These are phyloP conservation scores for Phytophthora sp. DNA, from an alignment of 352 stramenopile genomes.

Conservation along the genomic window DNA sequence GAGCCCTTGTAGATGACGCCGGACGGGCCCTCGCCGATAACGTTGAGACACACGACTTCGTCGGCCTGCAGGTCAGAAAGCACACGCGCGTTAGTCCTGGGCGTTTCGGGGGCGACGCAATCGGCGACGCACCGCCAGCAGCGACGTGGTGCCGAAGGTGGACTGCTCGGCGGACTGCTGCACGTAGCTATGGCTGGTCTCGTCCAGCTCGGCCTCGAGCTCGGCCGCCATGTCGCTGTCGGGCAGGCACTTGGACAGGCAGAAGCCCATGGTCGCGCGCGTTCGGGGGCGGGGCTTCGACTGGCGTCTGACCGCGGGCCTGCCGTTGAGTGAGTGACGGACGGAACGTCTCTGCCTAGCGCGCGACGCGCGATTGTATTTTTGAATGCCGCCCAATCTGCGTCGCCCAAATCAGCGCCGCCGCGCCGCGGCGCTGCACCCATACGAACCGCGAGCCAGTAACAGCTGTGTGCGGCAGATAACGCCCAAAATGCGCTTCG, in stretches of 20 bases:
- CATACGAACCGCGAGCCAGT: constrained; percentile 4
- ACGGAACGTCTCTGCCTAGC: constrained; percentile 23
- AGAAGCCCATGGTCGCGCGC: constrained; percentile 73
- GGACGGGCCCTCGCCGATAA: constrained; percentile 80
- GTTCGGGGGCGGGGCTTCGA: background rate
- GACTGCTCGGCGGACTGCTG: constrained; percentile 47
- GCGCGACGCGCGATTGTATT: constrained; percentile 18
- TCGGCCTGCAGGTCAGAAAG: constrained; percentile 63
- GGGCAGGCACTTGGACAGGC: constrained; percentile 84
- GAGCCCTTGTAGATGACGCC: constrained; percentile 87
- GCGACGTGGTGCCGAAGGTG: constrained; percentile 74
- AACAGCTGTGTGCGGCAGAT: too few species aligned
- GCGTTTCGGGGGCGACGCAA: background rate
- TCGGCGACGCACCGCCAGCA: constrained; percentile 62
- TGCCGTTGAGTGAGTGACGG: constrained; percentile 19
- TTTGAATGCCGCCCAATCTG: constrained; percentile 17
- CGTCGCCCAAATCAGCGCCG: constrained; percentile 5
- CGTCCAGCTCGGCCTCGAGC: constrained; percentile 85
- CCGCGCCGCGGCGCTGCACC: background rate
- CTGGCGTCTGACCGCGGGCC: constrained; percentile 11
- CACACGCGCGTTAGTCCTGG: too few species aligned
- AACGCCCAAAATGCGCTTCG: background rate
- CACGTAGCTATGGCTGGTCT: constrained; percentile 63
- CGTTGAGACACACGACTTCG: constrained; percentile 81
- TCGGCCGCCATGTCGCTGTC: constrained; percentile 86